These are phyloP conservation scores for Sugiyamaella americana DNA, from an alignment of 805 yeast species.

Conservation along the genomic window DNA sequence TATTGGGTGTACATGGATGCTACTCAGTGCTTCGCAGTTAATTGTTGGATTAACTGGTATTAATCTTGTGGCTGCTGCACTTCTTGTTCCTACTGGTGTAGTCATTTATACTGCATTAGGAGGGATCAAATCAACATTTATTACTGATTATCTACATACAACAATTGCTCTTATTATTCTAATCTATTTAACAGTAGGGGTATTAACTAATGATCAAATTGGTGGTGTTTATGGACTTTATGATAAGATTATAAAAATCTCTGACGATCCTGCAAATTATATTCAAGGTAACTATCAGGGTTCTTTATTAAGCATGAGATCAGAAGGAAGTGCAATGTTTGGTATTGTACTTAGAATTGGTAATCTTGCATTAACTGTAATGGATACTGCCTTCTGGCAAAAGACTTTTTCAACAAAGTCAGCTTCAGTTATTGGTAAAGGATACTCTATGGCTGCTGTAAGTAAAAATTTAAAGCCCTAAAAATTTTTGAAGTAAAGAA, in stretches of 20 bases:
- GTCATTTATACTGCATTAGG: constrained; percentile 45
- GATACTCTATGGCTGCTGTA: constrained; percentile 39
- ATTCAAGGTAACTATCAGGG: constrained; percentile 16
- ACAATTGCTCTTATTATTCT: constrained; percentile 29
- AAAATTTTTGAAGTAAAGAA: no score
- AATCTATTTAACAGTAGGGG: constrained; percentile 29
- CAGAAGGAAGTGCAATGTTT: constrained; percentile 15
- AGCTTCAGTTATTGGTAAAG: constrained; percentile 38
- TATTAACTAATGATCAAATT: constrained; percentile 34
- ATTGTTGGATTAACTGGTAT: constrained; percentile 40
- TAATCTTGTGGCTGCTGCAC: constrained; percentile 42
- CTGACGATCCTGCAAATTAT: constrained; percentile 7
- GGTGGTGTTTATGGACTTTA: constrained; percentile 43
- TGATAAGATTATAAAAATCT: constrained; percentile 36
- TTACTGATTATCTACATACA: constrained; percentile 49
- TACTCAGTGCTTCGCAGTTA: constrained; percentile 42
- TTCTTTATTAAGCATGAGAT: constrained; percentile 43
- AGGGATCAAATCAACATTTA: constrained; percentile 47
- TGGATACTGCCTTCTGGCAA: constrained; percentile 35
- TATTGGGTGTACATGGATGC: constrained; percentile 34
- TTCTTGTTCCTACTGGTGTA: constrained; percentile 45
- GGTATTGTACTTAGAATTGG: constrained; percentile 50
- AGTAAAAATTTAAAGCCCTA: no score
- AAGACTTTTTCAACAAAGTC: constrained; percentile 41
- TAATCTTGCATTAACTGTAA: constrained; percentile 63